These are phyloP conservation scores for Xylaria flabelliformis DNA, from an alignment of 495 filamentous ascomycete genomes.

Conservation along the genomic window DNA sequence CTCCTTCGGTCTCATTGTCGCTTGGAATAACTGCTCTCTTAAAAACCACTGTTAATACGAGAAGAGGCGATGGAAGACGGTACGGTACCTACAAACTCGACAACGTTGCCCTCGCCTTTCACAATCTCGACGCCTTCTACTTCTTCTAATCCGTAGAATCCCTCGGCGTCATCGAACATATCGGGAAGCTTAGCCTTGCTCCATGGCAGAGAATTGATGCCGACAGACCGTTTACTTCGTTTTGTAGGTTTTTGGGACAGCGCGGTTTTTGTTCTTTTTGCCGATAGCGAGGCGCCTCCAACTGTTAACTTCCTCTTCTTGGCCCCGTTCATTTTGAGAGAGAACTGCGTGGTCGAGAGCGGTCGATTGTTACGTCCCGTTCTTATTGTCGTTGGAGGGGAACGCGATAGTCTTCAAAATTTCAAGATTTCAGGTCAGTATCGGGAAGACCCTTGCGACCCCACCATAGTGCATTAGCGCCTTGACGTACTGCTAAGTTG, in stretches of 20 bases:
- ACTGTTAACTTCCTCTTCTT: slow-evolving; percentile 55
- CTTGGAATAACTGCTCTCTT: slow-evolving; percentile 31
- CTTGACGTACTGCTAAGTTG: neutral
- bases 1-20: slow-evolving; percentile 33
- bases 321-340: slow-evolving; percentile 40
- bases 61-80: neutral
- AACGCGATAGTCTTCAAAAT: slow-evolving; percentile 34
- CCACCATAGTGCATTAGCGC: slow-evolving; percentile 13
- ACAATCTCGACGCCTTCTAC: slow-evolving; percentile 88
- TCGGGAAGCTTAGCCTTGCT: slow-evolving; percentile 82
- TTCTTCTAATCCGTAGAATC: slow-evolving; percentile 93
- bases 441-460: slow-evolving; percentile 19
- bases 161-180: slow-evolving; percentile 87
- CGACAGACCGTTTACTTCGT: slow-evolving; percentile 43
- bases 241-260: slow-evolving; percentile 30
- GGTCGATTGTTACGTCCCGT: neutral
- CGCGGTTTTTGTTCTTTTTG: slow-evolving; percentile 59
- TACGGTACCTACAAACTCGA: slow-evolving; percentile 59
- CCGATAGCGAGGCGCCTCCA: slow-evolving; percentile 36
- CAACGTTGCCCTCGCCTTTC: slow-evolving; percentile 53
- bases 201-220: slow-evolving; percentile 79
- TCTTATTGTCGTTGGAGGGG: neutral
- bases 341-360: neutral
- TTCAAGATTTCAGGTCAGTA: slow-evolving; percentile 15
- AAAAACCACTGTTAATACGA: slow-evolving; percentile 25